phyloP scores from a whole-genome alignment of 140 eudicot species.

The Artemisia princeps region DNA sequence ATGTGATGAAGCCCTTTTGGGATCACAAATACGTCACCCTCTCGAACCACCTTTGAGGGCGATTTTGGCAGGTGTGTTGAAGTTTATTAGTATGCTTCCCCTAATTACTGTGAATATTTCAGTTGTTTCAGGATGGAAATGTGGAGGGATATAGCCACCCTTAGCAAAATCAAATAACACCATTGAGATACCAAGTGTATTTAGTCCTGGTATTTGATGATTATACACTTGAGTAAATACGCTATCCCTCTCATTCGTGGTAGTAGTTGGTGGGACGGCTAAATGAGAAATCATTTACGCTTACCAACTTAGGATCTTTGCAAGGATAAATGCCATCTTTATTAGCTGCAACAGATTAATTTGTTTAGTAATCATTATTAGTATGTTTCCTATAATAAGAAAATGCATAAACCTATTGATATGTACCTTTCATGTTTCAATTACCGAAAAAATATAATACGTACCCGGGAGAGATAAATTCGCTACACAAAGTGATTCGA shows the following conservation, averaged over 20 bases:
- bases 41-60: neutral
- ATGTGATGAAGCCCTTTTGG: neutral
- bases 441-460: neutral
- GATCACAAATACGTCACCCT: neutral
- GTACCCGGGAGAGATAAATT: neutral
- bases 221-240: neutral
- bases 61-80: neutral
- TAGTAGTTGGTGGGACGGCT: slow-evolving; percentile 2
- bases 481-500: too few species aligned
- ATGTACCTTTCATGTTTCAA: neutral
- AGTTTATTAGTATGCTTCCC: neutral
- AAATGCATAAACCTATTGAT: too few species aligned
- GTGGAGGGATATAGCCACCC: neutral
- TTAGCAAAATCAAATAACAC: neutral
- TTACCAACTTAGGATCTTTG: slow-evolving; percentile 11
- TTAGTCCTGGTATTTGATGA: neutral
- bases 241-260: neutral
- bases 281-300: slow-evolving; percentile 11
- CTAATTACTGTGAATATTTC: neutral
- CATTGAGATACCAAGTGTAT: neutral
- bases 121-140: neutral
- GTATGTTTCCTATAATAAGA: neutral
- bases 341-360: neutral
- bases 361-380: neutral
- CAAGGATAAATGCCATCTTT: slow-evolving; percentile 1